Conservation (phyloP, 257 asterid genomes). For the Forsythia suspensa region DNA sequence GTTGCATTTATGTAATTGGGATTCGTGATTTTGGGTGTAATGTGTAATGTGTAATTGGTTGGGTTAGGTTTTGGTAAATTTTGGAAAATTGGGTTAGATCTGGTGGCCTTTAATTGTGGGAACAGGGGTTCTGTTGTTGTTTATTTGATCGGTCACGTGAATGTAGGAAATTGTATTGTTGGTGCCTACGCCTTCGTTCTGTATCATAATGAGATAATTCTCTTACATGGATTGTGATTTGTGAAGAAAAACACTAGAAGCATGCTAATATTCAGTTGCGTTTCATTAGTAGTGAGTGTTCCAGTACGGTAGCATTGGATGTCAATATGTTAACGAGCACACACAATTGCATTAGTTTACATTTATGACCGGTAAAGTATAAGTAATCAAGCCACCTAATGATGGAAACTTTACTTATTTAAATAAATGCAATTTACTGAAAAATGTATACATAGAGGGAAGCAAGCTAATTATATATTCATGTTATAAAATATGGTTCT, state of each 20-base stretch:
- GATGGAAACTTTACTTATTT: neutral
- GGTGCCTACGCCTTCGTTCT: constrained; percentile 33
- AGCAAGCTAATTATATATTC: neutral
- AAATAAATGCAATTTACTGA: neutral
- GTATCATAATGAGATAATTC: constrained; percentile 10
- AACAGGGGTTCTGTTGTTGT: neutral
- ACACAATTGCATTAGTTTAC: neutral
- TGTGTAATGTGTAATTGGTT: neutral
- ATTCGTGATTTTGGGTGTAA: constrained; percentile 13
- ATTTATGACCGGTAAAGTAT: neutral
- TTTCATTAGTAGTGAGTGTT: neutral
- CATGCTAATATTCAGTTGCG: neutral
- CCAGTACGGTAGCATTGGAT: neutral
- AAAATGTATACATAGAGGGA: constrained; percentile 5
- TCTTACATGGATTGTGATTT: neutral
- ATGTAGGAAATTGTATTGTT: neutral
- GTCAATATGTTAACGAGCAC: neutral
- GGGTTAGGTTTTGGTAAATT: neutral
- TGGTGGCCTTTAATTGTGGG: neutral
- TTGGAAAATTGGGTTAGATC: constrained; percentile 24
- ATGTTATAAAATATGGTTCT: neutral
- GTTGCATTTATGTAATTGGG: neutral
- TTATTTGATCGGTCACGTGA: neutral
- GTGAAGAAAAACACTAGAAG: neutral
- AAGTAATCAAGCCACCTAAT: neutral